These are phyloP conservation scores for Boletus vinaceobasis DNA, from an alignment of 768 basidiomycete genomes.

Conservation along the genomic window DNA sequence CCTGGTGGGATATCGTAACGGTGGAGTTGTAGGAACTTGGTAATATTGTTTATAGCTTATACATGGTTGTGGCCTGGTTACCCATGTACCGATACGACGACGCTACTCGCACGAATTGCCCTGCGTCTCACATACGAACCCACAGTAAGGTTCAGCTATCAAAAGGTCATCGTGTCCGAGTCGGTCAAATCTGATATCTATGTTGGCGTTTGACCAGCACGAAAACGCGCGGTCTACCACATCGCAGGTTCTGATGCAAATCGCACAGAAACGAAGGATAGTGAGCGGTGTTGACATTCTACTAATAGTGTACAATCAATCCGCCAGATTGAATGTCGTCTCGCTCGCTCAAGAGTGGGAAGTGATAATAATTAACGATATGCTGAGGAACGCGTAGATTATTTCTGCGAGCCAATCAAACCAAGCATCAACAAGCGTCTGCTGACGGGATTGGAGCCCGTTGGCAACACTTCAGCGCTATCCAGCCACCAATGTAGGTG, in stretches of 20 bases:
- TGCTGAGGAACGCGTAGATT: background rate
- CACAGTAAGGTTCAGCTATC: background rate
- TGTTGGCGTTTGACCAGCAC: no score
- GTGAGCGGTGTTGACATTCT: conserved; percentile 9
- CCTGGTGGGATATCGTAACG: background rate
- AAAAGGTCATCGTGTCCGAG: background rate
- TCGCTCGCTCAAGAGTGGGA: background rate
- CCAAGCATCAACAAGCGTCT: conserved; percentile 53
- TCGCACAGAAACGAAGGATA: background rate
- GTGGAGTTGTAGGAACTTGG: background rate
- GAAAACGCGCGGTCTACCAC: no score
- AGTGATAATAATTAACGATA: background rate
- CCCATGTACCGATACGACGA: background rate
- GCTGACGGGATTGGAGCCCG: conserved; percentile 38
- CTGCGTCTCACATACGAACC: background rate
- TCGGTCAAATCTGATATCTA: background rate
- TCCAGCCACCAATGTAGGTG: conserved; percentile 67
- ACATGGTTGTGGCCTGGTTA: background rate
- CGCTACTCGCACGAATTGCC: background rate
- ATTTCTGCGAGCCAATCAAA: conserved; percentile 31
- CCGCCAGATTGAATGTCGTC: conserved; percentile 1
- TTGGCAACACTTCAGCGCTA: conserved; percentile 35
- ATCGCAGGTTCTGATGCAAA: background rate
- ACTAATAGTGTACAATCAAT: conserved; percentile 10
- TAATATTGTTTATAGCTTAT: background rate